These are phyloP conservation scores for Eimeria praecox DNA, from an alignment of 169 alveolate genomes.

Conservation along the genomic window DNA sequence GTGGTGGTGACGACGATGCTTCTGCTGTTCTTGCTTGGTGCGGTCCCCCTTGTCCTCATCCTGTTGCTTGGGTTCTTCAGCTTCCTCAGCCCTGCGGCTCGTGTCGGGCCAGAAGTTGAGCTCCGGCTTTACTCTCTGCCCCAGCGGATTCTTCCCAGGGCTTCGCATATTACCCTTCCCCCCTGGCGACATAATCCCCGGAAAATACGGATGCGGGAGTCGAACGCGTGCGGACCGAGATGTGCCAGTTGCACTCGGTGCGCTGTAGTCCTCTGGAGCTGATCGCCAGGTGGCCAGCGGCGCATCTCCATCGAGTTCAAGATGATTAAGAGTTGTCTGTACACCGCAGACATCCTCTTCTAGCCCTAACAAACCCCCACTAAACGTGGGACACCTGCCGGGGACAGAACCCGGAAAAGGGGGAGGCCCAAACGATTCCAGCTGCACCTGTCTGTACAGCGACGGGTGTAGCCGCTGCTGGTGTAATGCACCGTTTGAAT, in stretches of 20 bases:
- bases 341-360: slow-evolving; percentile 78
- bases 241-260: neutral
- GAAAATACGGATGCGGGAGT: slow-evolving; percentile 23
- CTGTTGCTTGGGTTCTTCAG: slow-evolving; percentile 15
- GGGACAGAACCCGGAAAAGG: slow-evolving; percentile 46
- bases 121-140: slow-evolving; percentile 60
- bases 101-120: slow-evolving; percentile 78
- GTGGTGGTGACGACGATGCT: neutral
- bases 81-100: neutral
- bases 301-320: slow-evolving; percentile 74
- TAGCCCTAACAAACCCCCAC: slow-evolving; percentile 77
- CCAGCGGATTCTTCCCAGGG: slow-evolving; percentile 75
- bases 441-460: slow-evolving; percentile 73
- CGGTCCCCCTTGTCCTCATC: neutral
- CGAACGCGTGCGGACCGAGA: slow-evolving; percentile 35
- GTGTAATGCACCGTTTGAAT: slow-evolving; percentile 64
- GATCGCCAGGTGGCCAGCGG: slow-evolving; percentile 79
- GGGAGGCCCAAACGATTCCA: slow-evolving; percentile 69
- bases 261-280: slow-evolving; percentile 8
- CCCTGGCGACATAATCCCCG: slow-evolving; percentile 36
- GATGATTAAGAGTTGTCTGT: slow-evolving; percentile 69
- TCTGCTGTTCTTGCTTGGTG: slow-evolving; percentile 19
- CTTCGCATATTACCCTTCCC: neutral
- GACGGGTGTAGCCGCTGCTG: slow-evolving; percentile 40
- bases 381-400: slow-evolving; percentile 77